Evolutionary conservation across 495 filamentous ascomycete genomes (phyloP), one percentile per base, ranked within the genome.

Genomic region (Xylaria cubensis): DNA sequence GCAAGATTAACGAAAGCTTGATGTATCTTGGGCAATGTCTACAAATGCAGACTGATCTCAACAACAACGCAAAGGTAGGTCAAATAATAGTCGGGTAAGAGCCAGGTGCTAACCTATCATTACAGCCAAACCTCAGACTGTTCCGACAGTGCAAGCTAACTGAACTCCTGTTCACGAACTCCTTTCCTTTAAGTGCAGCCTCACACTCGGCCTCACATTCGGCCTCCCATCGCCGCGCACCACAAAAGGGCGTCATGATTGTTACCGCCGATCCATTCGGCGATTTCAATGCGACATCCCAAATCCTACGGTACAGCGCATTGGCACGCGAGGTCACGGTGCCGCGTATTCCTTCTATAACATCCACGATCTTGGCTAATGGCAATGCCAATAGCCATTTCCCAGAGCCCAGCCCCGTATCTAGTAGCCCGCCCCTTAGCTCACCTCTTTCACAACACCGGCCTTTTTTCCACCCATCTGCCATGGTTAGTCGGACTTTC

Each of bases 1-100:
- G 96, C 21, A 97, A 97, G 80, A 99, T 99, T 76, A 99, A 99
- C 78, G 94, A 97, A 78, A 94, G 91, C 76, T 81, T 99, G 76
- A 99, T 99, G 97, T 98, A 97, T 80, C 89, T 99, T 1, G 96
- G 96, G 0, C 97, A 98, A 78, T 98, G 97, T 79, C 85, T 99
- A 74, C 96, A 99, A 79, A 93, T 97, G 90, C 97, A 98, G 81
- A 94, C 90, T 71, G 92, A 94, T 74, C 85, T 90, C 50, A 90
- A 89, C 46, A 89, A 89, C 71, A 89, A 90, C 64, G 88, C 88
- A 68, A 96, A 94, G 89, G 93, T 94, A 87, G 34, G 83, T 71
- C 9, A n/a, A 12, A 24, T 41, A 15, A 42, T 7, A 29, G 26
- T 13, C 39, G 59, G 34, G 36, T 42, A 12, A 44, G 13, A 1